Evolutionary conservation across 139 green algal genomes (phyloP), one percentile per base, ranked within the genome.

Genomic region (Tetradesmus lagerheimii): DNA sequence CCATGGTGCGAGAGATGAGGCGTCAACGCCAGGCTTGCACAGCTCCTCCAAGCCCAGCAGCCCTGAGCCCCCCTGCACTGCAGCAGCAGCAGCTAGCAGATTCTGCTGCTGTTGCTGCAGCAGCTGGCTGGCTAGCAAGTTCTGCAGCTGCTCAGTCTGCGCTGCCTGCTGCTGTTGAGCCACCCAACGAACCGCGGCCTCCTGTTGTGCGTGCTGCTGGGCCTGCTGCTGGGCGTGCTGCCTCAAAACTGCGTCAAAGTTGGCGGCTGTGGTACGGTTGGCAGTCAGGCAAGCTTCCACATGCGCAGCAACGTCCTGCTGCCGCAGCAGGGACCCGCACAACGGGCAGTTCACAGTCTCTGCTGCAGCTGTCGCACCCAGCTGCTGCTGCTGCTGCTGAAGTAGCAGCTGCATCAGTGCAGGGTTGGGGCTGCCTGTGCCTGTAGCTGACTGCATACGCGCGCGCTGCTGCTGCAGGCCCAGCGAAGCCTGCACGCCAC

Each of bases 131-230:
- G 29, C 47, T n/a, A 77, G 50, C 35, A 86, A 35, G 31, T 88
- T 71, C 76, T 90, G 86, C 47, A 80, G 76, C 86, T 90, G 86
- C 47, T 85, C 75, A 18, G 74, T 43, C 53, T 90, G 86, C 38
- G 50, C 45, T 45, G 74, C 85, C 75, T 90, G 85, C 75, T 90
- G 86, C 53, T 53, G 75, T 78, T 90, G 77, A 50, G 71, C 85
- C 39, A 64, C 41, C 84, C 64, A 81, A 1, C 35, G 43, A 8
- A 53, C 71, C 18, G 53, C 39, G 41, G 85, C 84, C 41, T 83
- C 35, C 83, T 88, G 83, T 25, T 80, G 83, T 38, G 71, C 71
- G n/a, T 79, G 71, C 71, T 79, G 71, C 71, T 79, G 71, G n/a
- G 71, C 71, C n/a, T 79, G 71, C 71, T 79, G 71, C 71, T 79